Conservation (phyloP, 2,329 filamentous ascomycete genomes). For the Chaetoscypha palmicola region DNA sequence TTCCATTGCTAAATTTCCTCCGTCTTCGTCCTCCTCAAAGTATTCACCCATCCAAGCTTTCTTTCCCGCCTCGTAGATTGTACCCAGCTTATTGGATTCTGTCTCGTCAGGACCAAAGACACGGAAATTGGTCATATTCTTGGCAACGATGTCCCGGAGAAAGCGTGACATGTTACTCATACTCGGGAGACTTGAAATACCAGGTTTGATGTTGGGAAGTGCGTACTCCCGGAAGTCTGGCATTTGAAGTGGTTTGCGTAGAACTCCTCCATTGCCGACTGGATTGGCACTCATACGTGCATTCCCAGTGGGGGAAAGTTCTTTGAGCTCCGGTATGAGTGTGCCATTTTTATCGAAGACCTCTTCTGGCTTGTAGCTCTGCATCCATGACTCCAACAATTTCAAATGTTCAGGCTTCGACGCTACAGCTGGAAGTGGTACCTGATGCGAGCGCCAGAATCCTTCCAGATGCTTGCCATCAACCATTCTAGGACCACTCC, state of each 20-base stretch:
- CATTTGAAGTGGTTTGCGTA: constrained; percentile 60
- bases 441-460: constrained; percentile 75
- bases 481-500: constrained; percentile 67
- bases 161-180: constrained; percentile 66
- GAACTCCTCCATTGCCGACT: constrained; percentile 62
- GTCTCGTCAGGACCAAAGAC: constrained; percentile 76
- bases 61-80: constrained; percentile 66
- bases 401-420: constrained; percentile 60
- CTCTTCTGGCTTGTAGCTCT: constrained; percentile 65
- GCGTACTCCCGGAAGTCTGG: constrained; percentile 65
- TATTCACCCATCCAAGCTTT: constrained; percentile 77
- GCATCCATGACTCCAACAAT: constrained; percentile 70
- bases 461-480: constrained; percentile 65
- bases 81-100: constrained; percentile 69
- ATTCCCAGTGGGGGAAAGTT: constrained; percentile 57
- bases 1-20: constrained; percentile 61
- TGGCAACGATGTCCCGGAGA: constrained; percentile 58
- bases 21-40: constrained; percentile 68
- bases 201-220: constrained; percentile 54
- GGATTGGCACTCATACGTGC: constrained; percentile 73
- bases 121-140: constrained; percentile 62
- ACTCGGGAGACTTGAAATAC: constrained; percentile 48
- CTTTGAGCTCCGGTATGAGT: constrained; percentile 54
- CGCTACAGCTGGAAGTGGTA: constrained; percentile 64
- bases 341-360: constrained; percentile 59